Evolutionary conservation across 768 basidiomycete genomes (phyloP).

Genomic region (Cystoderma amianthinum): DNA sequence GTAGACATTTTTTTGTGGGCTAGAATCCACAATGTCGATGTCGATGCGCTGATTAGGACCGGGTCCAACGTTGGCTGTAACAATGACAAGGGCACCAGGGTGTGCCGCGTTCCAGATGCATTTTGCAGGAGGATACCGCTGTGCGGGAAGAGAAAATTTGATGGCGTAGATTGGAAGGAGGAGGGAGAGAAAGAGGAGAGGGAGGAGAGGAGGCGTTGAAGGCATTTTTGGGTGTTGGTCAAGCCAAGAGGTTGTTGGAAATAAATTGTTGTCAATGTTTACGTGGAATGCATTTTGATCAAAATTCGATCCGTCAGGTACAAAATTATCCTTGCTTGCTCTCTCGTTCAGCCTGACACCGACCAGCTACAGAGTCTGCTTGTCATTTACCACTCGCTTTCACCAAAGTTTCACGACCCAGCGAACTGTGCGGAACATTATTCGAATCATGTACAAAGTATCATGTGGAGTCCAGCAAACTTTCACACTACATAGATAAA

Average conservation of each 20-base stretch:
- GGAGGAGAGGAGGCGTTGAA: constrained; percentile 10
- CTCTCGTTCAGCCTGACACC: too few species aligned
- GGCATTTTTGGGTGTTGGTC: neutral
- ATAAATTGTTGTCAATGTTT: too few species aligned
- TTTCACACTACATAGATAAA: too few species aligned
- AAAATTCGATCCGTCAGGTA: neutral
- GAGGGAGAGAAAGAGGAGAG: constrained; percentile 20
- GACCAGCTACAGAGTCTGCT: too few species aligned
- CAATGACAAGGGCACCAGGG: constrained; percentile 83
- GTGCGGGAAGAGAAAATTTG: constrained; percentile 77
- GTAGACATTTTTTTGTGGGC: constrained; percentile 80
- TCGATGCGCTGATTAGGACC: constrained; percentile 79
- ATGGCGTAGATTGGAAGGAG: constrained; percentile 45
- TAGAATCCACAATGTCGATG: constrained; percentile 91
- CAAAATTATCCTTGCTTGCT: too few species aligned
- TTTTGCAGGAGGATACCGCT: constrained; percentile 67
- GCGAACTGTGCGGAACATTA: too few species aligned
- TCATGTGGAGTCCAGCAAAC: too few species aligned
- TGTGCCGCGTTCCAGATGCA: constrained; percentile 97
- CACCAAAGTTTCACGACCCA: too few species aligned
- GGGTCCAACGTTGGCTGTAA: constrained; percentile 87
- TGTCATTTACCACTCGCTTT: too few species aligned
- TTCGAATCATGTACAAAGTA: too few species aligned
- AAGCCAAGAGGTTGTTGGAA: neutral
- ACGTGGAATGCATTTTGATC: too few species aligned